A percentile compares a stretch with the other conserved stretches of the same genome.
phyloP scores from a whole-genome alignment of 805 yeast species.

The Yarrowia keelungensis region DNA sequence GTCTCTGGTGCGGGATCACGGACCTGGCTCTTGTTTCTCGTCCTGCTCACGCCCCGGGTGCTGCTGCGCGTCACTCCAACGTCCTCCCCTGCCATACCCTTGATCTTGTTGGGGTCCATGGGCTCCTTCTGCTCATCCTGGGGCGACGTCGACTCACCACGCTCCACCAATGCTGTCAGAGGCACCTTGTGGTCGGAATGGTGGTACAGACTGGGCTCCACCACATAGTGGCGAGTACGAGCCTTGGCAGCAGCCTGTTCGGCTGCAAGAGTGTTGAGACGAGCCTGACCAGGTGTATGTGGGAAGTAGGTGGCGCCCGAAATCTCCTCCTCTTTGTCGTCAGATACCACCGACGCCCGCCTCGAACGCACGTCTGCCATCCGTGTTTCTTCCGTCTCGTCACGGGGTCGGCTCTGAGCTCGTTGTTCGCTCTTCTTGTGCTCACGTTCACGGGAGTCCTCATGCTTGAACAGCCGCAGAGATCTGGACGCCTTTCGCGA shows the following conservation, averaged over 20 bases:
- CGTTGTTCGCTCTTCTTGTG: constrained; percentile 25
- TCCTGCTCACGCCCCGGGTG: constrained; percentile 11
- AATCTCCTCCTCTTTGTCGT: constrained; percentile 44
- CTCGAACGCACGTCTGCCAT: constrained; percentile 6
- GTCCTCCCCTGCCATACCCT: constrained; percentile 30
- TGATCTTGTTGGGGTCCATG: constrained; percentile 33
- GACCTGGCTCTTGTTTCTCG: constrained; percentile 29
- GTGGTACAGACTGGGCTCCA: constrained; percentile 12
- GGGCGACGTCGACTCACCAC: constrained; percentile 1
- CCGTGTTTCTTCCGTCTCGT: constrained; percentile 9
- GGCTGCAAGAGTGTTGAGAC: constrained; percentile 6
- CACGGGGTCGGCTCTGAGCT: constrained; percentile 9
- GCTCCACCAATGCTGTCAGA: constrained; percentile 9
- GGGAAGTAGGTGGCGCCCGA: constrained; percentile 49
- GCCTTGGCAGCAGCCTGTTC: constrained; percentile 40
- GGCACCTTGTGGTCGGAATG: constrained; percentile 9
- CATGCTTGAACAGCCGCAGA: constrained; percentile 50
- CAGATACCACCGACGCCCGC: constrained; percentile 42
- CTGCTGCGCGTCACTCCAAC: constrained; percentile 27
- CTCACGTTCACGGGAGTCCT: constrained; percentile 36
- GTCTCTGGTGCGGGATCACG: constrained; percentile 1
- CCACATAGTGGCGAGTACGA: constrained; percentile 34
- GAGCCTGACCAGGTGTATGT: constrained; percentile 43
- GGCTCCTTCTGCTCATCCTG: constrained; percentile 1
- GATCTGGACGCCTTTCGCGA: constrained; percentile 53